Percentiles rank a stretch among this genome's conserved stretches.
phyloP scores from a whole-genome alignment of 1,284 basidiomycete genomes.

The Rhizopogon parksii region DNA sequence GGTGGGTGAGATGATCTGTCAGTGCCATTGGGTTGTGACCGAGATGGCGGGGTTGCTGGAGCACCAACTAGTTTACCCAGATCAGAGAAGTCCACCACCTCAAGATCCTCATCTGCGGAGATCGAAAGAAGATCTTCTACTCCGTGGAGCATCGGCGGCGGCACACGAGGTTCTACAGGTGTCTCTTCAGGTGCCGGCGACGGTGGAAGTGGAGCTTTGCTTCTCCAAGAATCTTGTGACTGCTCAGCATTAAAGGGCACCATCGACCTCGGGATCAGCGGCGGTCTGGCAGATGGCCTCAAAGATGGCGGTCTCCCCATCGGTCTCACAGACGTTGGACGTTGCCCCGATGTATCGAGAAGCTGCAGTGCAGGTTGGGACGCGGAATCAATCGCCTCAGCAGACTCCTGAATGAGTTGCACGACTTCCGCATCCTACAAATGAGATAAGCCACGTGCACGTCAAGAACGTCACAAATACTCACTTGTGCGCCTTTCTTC shows the following conservation, averaged over 20 bases:
- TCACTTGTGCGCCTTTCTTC: constrained; percentile 18
- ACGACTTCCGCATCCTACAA: constrained; percentile 14
- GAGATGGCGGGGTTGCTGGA: constrained; percentile 15
- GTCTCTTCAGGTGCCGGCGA: constrained; percentile 16
- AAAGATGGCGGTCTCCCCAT: constrained; percentile 29
- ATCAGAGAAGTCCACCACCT: constrained; percentile 73
- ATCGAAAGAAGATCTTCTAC: constrained; percentile 41
- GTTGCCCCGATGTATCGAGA: background rate
- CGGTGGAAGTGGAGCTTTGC: constrained; percentile 18
- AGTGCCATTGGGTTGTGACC: constrained; percentile 12
- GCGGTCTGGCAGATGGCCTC: constrained; percentile 21
- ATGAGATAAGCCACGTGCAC: constrained; percentile 8
- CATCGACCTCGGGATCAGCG: constrained; percentile 22
- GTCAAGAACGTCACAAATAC: background rate
- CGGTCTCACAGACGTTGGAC: background rate
- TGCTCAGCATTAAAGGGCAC: constrained; percentile 18
- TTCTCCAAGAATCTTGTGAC: constrained; percentile 52
- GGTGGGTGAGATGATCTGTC: constrained; percentile 21
- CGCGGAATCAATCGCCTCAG: constrained; percentile 5
- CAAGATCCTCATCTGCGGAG: constrained; percentile 52
- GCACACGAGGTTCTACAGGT: constrained; percentile 26
- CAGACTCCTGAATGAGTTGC: constrained; percentile 6
- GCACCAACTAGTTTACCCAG: constrained; percentile 59
- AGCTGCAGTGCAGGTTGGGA: constrained; percentile 4
- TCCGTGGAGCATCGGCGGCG: constrained; percentile 38